A percentile compares a stretch with the other conserved stretches of the same genome.
Evolutionary conservation across 2,329 filamentous ascomycete genomes (phyloP).

Genomic region (Sphaerulina populicola): DNA sequence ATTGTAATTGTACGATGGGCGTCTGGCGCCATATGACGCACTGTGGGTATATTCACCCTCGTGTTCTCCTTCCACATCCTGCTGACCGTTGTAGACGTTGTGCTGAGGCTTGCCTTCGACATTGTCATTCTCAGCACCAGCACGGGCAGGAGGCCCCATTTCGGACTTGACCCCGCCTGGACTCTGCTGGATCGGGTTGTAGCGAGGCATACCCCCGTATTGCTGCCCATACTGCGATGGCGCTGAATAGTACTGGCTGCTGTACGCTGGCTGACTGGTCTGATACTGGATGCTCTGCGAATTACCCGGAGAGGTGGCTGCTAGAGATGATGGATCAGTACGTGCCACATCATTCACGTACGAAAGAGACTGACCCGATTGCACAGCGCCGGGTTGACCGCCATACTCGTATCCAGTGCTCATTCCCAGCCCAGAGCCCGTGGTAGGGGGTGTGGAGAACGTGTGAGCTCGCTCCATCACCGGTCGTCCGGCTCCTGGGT

Average conservation of each 20-base stretch:
- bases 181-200: slow-evolving; percentile 48
- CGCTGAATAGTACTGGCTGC: slow-evolving; percentile 67
- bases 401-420: slow-evolving; percentile 79
- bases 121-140: slow-evolving; percentile 53
- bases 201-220: slow-evolving; percentile 57
- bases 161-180: slow-evolving; percentile 63
- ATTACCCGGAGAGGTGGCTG: slow-evolving; percentile 68
- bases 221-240: slow-evolving; percentile 49
- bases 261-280: slow-evolving; percentile 58
- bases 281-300: slow-evolving; percentile 78
- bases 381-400: slow-evolving; percentile 38
- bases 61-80: slow-evolving; percentile 35
- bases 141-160: slow-evolving; percentile 71
- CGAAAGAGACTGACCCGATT: slow-evolving; percentile 63
- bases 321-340: slow-evolving; percentile 85
- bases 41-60: slow-evolving; percentile 76
- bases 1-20: slow-evolving; percentile 68
- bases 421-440: slow-evolving; percentile 71
- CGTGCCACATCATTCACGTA: slow-evolving; percentile 72
- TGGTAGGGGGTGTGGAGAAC: slow-evolving; percentile 88
- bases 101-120: slow-evolving; percentile 53
- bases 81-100: slow-evolving; percentile 50
- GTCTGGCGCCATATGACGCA: slow-evolving; percentile 61
- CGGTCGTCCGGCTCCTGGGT: slow-evolving; percentile 55
- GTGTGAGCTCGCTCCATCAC: slow-evolving; percentile 77